Base-by-base conservation (phyloP, 2,329 filamentous ascomycete genomes). In the Neofusicoccum sp. region DNA sequence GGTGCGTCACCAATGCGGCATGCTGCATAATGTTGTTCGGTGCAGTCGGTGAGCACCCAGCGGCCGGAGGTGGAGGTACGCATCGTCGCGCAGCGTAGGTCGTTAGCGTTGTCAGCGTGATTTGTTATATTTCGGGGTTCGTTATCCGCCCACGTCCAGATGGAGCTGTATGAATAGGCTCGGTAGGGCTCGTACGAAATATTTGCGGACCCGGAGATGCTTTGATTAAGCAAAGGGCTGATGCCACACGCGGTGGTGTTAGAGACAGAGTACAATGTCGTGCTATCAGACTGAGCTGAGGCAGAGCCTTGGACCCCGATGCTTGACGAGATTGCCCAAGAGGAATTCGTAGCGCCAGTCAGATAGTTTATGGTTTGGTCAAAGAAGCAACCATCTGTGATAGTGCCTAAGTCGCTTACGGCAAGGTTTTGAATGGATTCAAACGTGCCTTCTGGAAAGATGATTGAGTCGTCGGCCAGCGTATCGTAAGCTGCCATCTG, bases 141-240 rank as follows among this genome's bases (percentile, higher is more conserved):
- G 9, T 79, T 79, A 0, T 78, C 71, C 1, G 80, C 83, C 86
- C 87, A 90, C 22, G 85, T 82, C 86, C 87, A 89, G 8, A 85
- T 77, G 0, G 82, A 77, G 11, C 79, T 79, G 48, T 81, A 74
- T 1, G 81, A 80, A 64, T 84, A 81, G 54, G 79, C 78, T 64
- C 79, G 77, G 70, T 89, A 88, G 4, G 79, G 78, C 8, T 70
- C 65, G 34, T 78, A 71, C 63, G 83, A 75, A 48, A 73, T 67
- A 64, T 82, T 78, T 7, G 86, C 85, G 8, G 84, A 85, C 63
- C 80, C 79, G 47, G 80, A 77, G 2, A 89, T 76, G 28, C 71
- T 69, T 33, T 54, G 54, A 69, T 89, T 89, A 7, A 89, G 77
- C 2, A 84, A 73, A 0, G 86, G 81, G 1, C 85, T 86, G 44